These are phyloP conservation scores for Fusarium succisae DNA, from an alignment of 2,329 filamentous ascomycete genomes.

Conservation along the genomic window DNA sequence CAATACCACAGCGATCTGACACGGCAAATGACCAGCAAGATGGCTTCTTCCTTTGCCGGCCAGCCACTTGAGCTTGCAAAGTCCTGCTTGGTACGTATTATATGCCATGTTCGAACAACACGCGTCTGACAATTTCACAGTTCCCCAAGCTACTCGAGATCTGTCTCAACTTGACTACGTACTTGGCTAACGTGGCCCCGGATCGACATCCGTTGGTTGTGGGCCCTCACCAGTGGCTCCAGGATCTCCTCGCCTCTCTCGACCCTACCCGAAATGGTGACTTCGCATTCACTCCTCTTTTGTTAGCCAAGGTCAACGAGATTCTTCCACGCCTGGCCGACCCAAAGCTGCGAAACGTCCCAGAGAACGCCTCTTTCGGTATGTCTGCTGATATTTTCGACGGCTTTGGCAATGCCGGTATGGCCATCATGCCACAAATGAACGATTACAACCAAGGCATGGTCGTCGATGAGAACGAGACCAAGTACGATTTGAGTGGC, in stretches of 20 bases:
- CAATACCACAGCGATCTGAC: background rate
- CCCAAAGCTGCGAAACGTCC: conserved; percentile 67
- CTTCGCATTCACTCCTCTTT: conserved; percentile 78
- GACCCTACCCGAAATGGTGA: conserved; percentile 78
- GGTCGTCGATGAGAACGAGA: conserved; percentile 54
- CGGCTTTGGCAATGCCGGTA: conserved; percentile 70
- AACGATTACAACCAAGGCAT: conserved; percentile 61
- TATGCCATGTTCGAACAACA: background rate
- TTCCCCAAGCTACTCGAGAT: conserved; percentile 85
- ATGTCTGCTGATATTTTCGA: conserved; percentile 69
- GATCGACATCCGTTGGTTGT: conserved; percentile 69
- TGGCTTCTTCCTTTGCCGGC: conserved; percentile 77
- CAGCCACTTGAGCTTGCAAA: conserved; percentile 79
- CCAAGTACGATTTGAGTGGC: conserved; percentile 51
- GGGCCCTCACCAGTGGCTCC: conserved; percentile 78
- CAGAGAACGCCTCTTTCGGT: conserved; percentile 57
- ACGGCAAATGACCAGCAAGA: conserved; percentile 60
- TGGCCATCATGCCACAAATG: conserved; percentile 61
- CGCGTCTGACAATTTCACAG: conserved; percentile 49
- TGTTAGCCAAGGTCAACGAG: conserved; percentile 80
- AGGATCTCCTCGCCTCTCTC: conserved; percentile 73
- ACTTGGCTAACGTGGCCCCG: conserved; percentile 72
- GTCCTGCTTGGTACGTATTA: conserved; percentile 71
- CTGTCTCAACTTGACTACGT: conserved; percentile 76
- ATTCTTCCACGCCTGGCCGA: conserved; percentile 70